Base-by-base conservation (phyloP, 1,284 basidiomycete genomes). In the Trichosporon sp. region DNA sequence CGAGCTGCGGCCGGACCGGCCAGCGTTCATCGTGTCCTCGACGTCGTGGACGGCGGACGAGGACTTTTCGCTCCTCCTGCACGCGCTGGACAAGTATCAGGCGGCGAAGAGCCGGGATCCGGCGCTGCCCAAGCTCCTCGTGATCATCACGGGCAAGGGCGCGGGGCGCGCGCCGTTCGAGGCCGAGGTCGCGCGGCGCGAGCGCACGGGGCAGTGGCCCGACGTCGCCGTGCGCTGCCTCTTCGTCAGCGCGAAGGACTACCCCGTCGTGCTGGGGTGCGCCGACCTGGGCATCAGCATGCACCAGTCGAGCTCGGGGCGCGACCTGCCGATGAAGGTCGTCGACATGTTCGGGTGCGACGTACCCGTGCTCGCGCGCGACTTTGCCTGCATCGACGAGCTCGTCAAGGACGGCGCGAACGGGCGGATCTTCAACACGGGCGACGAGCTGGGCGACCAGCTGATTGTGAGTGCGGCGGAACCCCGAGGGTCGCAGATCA, bases 321-420 rank as follows among this genome's bases (percentile, higher is more conserved):
- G 96, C 60, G 97, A 99, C 82, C 85, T 99, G 65, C 97, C 97
- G 1, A 99, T 99, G 97, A 99, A 99, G 83, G 90, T 99, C 9
- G 95, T 99, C 2, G 97, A 99, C 81, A 98, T 99, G 97, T 97
- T 99, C 82, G 97, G 97, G 0, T 98, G 95, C 75, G 91, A 89
- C 1, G 85, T 98, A 65, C 95, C 95, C 0, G 97, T 98, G 3
- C 92, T 95, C 72, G 95, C 97, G 0, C 86, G 95, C 8, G 86
- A 90, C 56, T 99, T 98, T 79, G 85, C 86, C 42, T 98, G 96
- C 80, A 85, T 99, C 31, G 82, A 87, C 67, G 97, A 99, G 83
- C 88, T 99, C 18, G 92, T 99, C 13, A 88, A 89, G 75, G 87
- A 94, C 67, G 89, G 90, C 1, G 82, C 87, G 73, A 99, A 99